These are phyloP conservation scores for Yarrowia sp. DNA, from an alignment of 805 yeast genomes.

Conservation along the genomic window DNA sequence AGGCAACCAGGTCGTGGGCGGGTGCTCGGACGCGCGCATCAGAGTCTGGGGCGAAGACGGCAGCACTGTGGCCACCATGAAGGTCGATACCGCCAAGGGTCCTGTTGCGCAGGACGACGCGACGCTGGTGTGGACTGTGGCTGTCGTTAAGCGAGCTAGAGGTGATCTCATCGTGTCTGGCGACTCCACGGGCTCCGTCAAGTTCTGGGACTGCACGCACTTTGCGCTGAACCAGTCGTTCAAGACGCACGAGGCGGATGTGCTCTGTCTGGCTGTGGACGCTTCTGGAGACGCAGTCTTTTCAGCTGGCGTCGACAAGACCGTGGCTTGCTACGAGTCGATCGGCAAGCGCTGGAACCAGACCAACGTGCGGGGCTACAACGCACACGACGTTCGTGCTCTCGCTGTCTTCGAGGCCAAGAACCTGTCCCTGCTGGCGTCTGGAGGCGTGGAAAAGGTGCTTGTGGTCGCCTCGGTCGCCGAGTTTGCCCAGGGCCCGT, in stretches of 20 bases:
- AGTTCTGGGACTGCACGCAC: constrained; percentile 84
- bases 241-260: constrained; percentile 87
- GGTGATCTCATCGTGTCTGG: constrained; percentile 71
- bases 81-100: constrained; percentile 82
- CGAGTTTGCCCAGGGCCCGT: constrained; percentile 67
- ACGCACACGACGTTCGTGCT: constrained; percentile 80
- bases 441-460: constrained; percentile 47
- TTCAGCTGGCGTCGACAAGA: constrained; percentile 91
- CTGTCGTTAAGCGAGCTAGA: constrained; percentile 56
- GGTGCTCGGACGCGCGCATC: constrained; percentile 92
- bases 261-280: constrained; percentile 66
- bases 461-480: constrained; percentile 57
- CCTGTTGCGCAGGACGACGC: constrained; percentile 48
- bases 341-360: constrained; percentile 69
- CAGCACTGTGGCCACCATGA: constrained; percentile 76
- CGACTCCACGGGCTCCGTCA: constrained; percentile 91
- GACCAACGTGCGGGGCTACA: constrained; percentile 71
- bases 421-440: constrained; percentile 59
- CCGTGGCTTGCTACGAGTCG: constrained; percentile 68
- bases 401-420: constrained; percentile 67
- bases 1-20: constrained; percentile 70
- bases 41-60: constrained; percentile 74
- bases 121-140: constrained; percentile 86
- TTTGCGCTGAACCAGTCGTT: constrained; percentile 78
- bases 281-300: constrained; percentile 61